These are phyloP conservation scores for Heterobasidion occidentale DNA, from an alignment of 1,284 basidiomycete genomes.

Conservation along the genomic window DNA sequence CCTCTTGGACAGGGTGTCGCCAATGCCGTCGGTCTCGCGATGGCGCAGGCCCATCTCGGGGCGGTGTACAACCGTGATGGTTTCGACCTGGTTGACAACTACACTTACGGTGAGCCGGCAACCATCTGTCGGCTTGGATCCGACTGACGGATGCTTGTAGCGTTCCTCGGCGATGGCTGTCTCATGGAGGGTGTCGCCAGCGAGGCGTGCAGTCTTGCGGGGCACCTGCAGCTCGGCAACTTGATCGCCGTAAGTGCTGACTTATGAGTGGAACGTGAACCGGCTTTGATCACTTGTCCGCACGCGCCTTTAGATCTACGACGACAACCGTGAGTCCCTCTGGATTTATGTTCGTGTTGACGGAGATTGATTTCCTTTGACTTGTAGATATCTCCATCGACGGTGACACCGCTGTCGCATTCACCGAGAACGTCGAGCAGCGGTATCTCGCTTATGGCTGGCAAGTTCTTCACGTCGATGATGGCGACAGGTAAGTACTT, in stretches of 20 bases:
- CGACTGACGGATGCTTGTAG: conserved; percentile 27
- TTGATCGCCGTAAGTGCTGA: conserved; percentile 69
- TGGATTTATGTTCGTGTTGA: conserved; percentile 1
- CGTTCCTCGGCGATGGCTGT: conserved; percentile 91
- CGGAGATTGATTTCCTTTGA: conserved; percentile 3
- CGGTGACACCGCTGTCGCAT: conserved; percentile 85
- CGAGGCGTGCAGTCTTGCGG: conserved; percentile 89
- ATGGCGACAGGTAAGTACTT: conserved; percentile 70
- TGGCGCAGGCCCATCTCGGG: conserved; percentile 85
- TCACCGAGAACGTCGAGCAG: conserved; percentile 89
- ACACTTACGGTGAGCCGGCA: conserved; percentile 64
- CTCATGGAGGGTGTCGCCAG: conserved; percentile 92
- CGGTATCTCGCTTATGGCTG: conserved; percentile 90
- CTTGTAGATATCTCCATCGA: conserved; percentile 87
- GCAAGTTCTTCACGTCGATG: conserved; percentile 82
- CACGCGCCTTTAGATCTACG: conserved; percentile 56
- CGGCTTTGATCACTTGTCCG: conserved; percentile 7
- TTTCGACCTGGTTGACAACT: conserved; percentile 83
- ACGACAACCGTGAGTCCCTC: conserved; percentile 70
- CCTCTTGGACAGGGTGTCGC: conserved; percentile 93
- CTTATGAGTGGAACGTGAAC: conserved; percentile 5
- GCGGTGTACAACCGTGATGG: conserved; percentile 87
- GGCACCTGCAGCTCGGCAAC: conserved; percentile 90
- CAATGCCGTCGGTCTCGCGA: conserved; percentile 90
- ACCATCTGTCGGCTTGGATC: conserved; percentile 5